phyloP scores from a whole-genome alignment of 2,329 filamentous ascomycete genomes.

The Aurifilum marmelostoma region DNA sequence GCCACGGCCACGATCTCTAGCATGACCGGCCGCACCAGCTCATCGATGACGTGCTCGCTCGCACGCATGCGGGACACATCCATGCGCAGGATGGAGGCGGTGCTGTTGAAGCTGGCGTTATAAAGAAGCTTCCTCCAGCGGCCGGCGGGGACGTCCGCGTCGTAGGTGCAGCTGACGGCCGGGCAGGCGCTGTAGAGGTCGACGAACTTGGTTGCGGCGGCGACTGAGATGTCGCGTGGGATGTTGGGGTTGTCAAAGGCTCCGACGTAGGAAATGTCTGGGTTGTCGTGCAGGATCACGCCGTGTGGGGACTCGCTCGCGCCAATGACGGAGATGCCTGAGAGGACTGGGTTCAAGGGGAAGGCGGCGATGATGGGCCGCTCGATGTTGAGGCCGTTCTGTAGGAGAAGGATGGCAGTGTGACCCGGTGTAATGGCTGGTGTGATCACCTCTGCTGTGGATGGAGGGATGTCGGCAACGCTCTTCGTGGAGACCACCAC shows the following conservation, averaged over 20 bases:
- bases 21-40: constrained; percentile 56
- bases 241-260: constrained; percentile 48
- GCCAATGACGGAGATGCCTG: constrained; percentile 56
- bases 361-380: constrained; percentile 53
- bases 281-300: constrained; percentile 55
- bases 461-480: constrained; percentile 55
- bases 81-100: constrained; percentile 53
- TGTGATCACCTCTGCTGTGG: constrained; percentile 50
- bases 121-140: constrained; percentile 54
- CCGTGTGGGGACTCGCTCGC: constrained; percentile 52
- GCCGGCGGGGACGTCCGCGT: constrained; percentile 44
- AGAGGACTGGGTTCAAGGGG: constrained; percentile 55
- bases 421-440: constrained; percentile 54
- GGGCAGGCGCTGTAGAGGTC: constrained; percentile 48
- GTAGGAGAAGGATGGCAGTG: constrained; percentile 59
- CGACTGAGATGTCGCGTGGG: constrained; percentile 32
- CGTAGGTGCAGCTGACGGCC: constrained; percentile 46
- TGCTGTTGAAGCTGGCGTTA: constrained; percentile 53
- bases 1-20: constrained; percentile 52
- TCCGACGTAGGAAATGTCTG: constrained; percentile 43
- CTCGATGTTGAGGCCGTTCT: constrained; percentile 69
- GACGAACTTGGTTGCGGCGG: constrained; percentile 45
- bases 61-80: constrained; percentile 54
- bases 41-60: constrained; percentile 46
- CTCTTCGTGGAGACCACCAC: constrained; percentile 63